Percentiles rank a stretch among this genome's conserved stretches.
phyloP scores from a whole-genome alignment of 1,284 basidiomycete genomes.

The Cryptococcus sp. region DNA sequence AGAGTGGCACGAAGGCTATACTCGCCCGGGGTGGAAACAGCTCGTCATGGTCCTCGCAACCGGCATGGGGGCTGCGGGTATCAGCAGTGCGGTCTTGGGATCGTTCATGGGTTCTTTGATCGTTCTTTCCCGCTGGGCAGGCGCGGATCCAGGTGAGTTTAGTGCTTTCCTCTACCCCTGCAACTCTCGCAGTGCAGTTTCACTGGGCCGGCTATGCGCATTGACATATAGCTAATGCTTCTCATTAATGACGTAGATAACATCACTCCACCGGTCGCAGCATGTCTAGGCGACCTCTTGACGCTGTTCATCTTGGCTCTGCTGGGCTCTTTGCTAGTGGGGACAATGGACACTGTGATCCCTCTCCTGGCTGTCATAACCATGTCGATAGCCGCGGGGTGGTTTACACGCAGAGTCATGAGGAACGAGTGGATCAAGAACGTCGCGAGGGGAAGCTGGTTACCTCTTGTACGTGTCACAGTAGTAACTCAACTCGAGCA shows the following conservation, averaged over 20 bases:
- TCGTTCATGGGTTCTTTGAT: constrained; percentile 90
- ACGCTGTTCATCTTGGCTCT: constrained; percentile 77
- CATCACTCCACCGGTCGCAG: constrained; percentile 89
- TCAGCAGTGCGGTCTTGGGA: constrained; percentile 78
- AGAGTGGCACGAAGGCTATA: constrained; percentile 52
- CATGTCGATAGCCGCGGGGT: constrained; percentile 60
- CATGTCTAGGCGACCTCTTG: constrained; percentile 88
- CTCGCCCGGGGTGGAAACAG: constrained; percentile 53
- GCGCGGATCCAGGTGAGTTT: constrained; percentile 76
- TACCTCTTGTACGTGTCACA: constrained; percentile 65
- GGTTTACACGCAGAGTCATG: constrained; percentile 59
- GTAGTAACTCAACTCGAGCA: neutral
- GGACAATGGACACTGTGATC: constrained; percentile 64
- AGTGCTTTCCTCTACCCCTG: neutral
- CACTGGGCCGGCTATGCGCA: too few species aligned
- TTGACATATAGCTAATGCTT: neutral
- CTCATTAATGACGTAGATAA: constrained; percentile 65
- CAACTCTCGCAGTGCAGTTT: neutral
- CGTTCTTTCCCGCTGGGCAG: constrained; percentile 71
- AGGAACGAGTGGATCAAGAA: constrained; percentile 50
- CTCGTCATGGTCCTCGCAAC: constrained; percentile 83
- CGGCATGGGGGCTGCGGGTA: constrained; percentile 81
- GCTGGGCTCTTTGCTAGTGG: constrained; percentile 63
- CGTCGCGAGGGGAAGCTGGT: constrained; percentile 82
- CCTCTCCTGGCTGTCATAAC: constrained; percentile 63